phyloP scores from a whole-genome alignment of 768 basidiomycete species.

The Pisolithus orientalis region DNA sequence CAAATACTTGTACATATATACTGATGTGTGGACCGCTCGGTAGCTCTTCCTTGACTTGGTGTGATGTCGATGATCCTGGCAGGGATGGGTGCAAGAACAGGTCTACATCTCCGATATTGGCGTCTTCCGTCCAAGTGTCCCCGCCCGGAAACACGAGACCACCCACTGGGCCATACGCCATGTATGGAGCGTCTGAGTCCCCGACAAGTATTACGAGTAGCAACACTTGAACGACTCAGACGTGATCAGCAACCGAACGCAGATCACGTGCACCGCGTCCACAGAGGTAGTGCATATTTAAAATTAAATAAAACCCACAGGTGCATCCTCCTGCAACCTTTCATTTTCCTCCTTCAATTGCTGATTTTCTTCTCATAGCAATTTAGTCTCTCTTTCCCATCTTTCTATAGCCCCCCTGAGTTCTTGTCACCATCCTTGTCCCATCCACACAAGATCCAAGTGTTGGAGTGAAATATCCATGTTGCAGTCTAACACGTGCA shows the following conservation, averaged over 20 bases:
- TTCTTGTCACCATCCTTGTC: constrained; percentile 61
- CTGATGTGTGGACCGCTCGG: constrained; percentile 11
- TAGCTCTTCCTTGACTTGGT: neutral
- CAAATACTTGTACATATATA: constrained; percentile 24
- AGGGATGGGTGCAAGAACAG: neutral
- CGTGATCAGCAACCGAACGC: no score
- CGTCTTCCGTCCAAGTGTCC: constrained; percentile 14
- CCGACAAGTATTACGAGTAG: no score
- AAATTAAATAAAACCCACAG: no score
- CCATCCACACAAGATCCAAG: constrained; percentile 67
- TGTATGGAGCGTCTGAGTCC: no score
- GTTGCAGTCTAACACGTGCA: constrained; percentile 47
- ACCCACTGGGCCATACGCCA: constrained; percentile 6
- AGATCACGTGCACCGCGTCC: neutral
- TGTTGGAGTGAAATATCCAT: constrained; percentile 36
- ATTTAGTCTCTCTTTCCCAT: constrained; percentile 49
- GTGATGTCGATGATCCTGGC: constrained; percentile 6
- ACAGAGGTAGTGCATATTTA: no score
- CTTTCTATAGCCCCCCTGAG: constrained; percentile 57
- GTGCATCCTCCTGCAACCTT: constrained; percentile 38
- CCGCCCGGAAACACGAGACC: constrained; percentile 28
- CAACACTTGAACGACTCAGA: no score
- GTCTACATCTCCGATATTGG: constrained; percentile 1
- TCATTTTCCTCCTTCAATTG: constrained; percentile 64
- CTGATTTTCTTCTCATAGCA: constrained; percentile 40